Conservation (phyloP, 78 protist genomes). For the Polysphondylium violaceum region DNA sequence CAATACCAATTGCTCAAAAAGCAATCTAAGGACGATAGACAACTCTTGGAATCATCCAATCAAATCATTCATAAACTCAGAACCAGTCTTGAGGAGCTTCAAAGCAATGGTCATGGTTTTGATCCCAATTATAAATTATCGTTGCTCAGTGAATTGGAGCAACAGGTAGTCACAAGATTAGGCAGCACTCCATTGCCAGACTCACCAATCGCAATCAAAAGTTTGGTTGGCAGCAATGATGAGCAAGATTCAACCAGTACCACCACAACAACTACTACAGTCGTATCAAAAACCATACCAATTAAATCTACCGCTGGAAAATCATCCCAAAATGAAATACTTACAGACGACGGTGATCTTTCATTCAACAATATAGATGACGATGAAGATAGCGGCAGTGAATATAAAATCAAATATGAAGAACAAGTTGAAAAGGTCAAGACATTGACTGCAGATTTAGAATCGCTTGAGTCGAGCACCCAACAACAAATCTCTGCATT, state of each 20-base stretch:
- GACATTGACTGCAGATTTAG: not conserved
- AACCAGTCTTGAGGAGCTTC: constrained; percentile 15
- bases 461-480: not conserved
- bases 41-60: constrained; percentile 12
- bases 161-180: constrained; percentile 46
- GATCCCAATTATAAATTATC: constrained; percentile 61
- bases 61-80: constrained; percentile 44
- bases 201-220: not conserved
- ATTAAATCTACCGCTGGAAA: not conserved
- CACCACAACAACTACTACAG: not conserved
- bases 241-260: constrained; percentile 1
- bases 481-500: not conserved
- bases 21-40: constrained; percentile 32
- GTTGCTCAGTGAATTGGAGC: constrained; percentile 56
- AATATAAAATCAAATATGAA: not conserved
- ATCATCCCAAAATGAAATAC: too few relatives aligned
- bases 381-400: not conserved
- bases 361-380: not conserved
- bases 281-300: not conserved
- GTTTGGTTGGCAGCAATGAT: not conserved
- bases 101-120: constrained; percentile 3
- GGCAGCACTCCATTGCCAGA: constrained; percentile 22
- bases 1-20: constrained; percentile 16
- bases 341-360: constrained; percentile 26
- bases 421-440: not conserved